Base-by-base conservation (phyloP, 1,284 basidiomycete genomes). In the Puccinia novopanici region DNA sequence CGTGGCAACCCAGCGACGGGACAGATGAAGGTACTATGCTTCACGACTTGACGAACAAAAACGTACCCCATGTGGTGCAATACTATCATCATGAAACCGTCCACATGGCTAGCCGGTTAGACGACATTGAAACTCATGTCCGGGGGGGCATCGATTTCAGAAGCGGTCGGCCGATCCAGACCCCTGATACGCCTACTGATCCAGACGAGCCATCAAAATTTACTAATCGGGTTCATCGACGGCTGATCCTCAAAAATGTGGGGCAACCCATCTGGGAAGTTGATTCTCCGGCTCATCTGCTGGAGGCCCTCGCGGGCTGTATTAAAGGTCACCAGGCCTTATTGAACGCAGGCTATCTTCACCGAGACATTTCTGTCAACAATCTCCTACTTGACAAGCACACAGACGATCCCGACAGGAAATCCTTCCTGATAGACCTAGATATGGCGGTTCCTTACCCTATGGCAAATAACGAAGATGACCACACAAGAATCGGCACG, bases 401-500 rank as follows among this genome's bases (percentile, higher is more conserved):
- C 4, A 15, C 57, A 30, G 15, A 34, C 27, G 30, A 34, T 34
- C 57, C 57, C 10, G 27, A 34, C 17, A 6, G 30, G 37, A 61
- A 37, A 61, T 61, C 57, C 12, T 61, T 61, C 57, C 57, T 61
- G 30, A 61, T 61, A 27, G 57, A 61, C 57, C 30, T 61, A 61
- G 57, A 61, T 19, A 1, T 61, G 57, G 57, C 57, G 30, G 15
- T 37, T 61, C 6, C 30, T 17, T 37, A 34, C 27, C 30, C 27
- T 61, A 57, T 24, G 8, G 5, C 17, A 27, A 30, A 57, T 6
- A 15, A 57, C 27, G n/a, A 57, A 57, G 55, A 27, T 4, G n/a
- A 17, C 57, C 37, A 13, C 10, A 10, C 27, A 61, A 34, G 27
- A 37, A 37, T 5, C 57, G 57, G 27, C 19, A 30, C 57, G 24